These are phyloP conservation scores for Phytopythium boreale DNA, from an alignment of 352 stramenopile species.

Conservation along the genomic window DNA sequence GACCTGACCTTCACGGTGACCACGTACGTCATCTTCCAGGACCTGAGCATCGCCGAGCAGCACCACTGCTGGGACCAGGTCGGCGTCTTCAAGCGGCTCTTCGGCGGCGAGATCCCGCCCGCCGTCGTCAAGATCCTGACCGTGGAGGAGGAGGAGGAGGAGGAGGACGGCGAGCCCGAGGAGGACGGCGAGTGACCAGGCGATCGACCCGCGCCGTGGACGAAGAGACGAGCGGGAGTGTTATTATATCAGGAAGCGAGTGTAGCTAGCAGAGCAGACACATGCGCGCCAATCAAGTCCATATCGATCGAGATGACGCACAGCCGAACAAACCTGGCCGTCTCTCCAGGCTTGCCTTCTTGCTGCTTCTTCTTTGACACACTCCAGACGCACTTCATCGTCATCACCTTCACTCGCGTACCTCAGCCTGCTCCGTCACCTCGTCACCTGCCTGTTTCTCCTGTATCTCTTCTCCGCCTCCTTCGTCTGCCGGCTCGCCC, in stretches of 20 bases:
- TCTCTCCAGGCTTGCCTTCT: background rate
- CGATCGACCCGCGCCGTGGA: too few relatives aligned
- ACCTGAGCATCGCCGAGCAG: slow-evolving; percentile 64
- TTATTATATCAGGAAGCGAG: background rate
- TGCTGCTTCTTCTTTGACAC: background rate
- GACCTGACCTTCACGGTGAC: slow-evolving; percentile 84
- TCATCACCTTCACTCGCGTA: background rate
- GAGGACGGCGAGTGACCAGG: background rate
- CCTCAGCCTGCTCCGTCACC: background rate
- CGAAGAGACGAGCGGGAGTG: background rate
- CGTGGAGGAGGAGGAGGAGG: slow-evolving; percentile 35
- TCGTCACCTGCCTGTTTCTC: background rate
- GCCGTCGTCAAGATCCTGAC: slow-evolving; percentile 52
- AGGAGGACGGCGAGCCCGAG: background rate
- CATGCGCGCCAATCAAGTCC: background rate
- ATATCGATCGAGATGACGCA: background rate
- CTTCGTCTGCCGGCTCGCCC: background rate
- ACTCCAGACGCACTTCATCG: background rate
- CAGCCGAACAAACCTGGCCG: background rate
- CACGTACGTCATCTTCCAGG: slow-evolving; percentile 81
- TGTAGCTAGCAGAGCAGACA: background rate
- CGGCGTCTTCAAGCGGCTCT: slow-evolving; percentile 78
- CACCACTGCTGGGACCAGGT: slow-evolving; percentile 85
- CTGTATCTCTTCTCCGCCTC: background rate
- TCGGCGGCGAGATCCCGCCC: slow-evolving; percentile 65